Evolutionary conservation across 352 stramenopile species (phyloP), one percentile per base, ranked within the genome.

Genomic region (Thraustochytrium sp.): DNA sequence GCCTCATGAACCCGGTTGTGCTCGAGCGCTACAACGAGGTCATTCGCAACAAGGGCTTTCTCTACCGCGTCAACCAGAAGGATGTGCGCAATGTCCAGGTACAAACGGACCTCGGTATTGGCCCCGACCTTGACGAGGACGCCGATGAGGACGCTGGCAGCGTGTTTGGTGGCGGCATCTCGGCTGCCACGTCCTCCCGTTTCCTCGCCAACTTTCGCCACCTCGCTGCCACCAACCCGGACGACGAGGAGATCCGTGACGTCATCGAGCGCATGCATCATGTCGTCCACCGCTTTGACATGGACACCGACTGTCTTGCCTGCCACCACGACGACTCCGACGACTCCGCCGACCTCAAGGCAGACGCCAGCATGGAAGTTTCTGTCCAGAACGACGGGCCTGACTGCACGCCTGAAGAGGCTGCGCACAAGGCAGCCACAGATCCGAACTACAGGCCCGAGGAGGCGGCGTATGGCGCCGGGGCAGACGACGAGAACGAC

Each of bases 31-130:
- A 72, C 40, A 44, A 49, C 3, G 59, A 72, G 26, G 40, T 72
- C 0, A 72, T 72, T 72, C 59, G 59, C 29, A 72, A 72, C 59
- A 72, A 72, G 59, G 59, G 59, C 40, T 72, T 72, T 49, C 40
- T 11, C 2, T 72, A 72, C 26, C 59, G 59, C 9, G 59, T 72
- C 2, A 31, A 31, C 5, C 34, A 26, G 13, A 72, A 9, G 2
- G 59, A 72, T 13, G 59, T 72, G 29, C 59, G 59, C 13, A 26
- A 72, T 29, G 31, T 72, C 26, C 11, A 18, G 8, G 36, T 72
- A 21, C 59, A 72, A 44, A 44, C 59, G 16, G 23, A 72, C 13
- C 23, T 65, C 2, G 13, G 13, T 34, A 21, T 21, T n/a, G n/a
- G n/a, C n/a, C n/a, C n/a, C n/a, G 54, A 63, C 31, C 31, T 63